Conservation (phyloP, 345 rosid genomes). For the Zanthoxylum bungeanum region DNA sequence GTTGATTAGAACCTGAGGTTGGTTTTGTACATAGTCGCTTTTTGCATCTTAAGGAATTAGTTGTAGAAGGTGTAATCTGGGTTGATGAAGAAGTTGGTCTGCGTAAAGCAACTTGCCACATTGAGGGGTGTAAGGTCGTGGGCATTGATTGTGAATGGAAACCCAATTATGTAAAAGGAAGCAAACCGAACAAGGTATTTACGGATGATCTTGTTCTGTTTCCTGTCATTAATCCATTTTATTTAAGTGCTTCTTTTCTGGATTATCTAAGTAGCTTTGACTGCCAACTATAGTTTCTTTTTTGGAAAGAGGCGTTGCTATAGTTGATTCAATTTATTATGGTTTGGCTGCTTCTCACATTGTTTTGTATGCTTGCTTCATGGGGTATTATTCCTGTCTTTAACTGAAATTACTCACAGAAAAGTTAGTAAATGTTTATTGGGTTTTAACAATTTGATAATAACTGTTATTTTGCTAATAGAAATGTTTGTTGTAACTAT, state of each 20-base stretch:
- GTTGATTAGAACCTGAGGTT: constrained; percentile 52
- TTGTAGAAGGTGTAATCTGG: constrained; percentile 65
- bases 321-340: no score
- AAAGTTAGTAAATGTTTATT: neutral
- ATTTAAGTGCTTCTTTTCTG: neutral
- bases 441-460: neutral
- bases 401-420: neutral
- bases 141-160: constrained; percentile 98
- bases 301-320: no score
- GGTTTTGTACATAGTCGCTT: constrained; percentile 37
- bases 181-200: constrained; percentile 71
- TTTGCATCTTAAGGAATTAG: constrained; percentile 62
- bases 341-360: no score
- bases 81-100: constrained; percentile 67
- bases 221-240: neutral
- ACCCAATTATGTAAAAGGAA: constrained; percentile 75
- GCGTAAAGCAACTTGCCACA: constrained; percentile 45
- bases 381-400: neutral
- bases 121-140: constrained; percentile 70
- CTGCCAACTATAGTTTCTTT: no score
- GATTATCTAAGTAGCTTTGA: neutral
- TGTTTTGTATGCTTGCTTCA: neutral
- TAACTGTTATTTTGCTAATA: neutral
- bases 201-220: constrained; percentile 4
- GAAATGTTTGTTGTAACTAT: neutral